phyloP scores from a whole-genome alignment of 1,139 yeast species.

The Candida sojae region DNA sequence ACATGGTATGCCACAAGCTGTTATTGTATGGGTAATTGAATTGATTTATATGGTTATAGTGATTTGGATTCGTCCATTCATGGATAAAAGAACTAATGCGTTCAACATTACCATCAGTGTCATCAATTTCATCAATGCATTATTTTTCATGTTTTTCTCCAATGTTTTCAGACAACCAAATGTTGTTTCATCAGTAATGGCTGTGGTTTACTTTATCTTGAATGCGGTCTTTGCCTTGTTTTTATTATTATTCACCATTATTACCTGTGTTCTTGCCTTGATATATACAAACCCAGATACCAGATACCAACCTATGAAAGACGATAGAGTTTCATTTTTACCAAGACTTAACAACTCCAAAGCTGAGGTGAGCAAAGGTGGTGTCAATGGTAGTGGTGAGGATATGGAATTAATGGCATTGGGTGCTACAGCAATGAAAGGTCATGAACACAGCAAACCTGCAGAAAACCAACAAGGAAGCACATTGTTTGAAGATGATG shows the following conservation, averaged over 20 bases:
- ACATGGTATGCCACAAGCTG: conserved; percentile 79
- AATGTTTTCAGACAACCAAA: conserved; percentile 81
- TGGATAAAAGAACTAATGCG: conserved; percentile 92
- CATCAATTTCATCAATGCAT: conserved; percentile 76
- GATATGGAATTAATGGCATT: conserved; percentile 84
- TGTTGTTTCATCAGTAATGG: conserved; percentile 88
- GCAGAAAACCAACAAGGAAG: conserved; percentile 25
- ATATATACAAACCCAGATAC: conserved; percentile 92
- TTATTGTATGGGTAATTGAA: conserved; percentile 75
- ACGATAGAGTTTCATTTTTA: conserved; percentile 89
- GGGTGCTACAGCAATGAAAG: conserved; percentile 86
- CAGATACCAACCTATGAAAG: conserved; percentile 94
- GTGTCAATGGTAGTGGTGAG: conserved; percentile 30
- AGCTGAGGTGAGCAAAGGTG: conserved; percentile 28
- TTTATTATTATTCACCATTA: conserved; percentile 78
- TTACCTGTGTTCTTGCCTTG: conserved; percentile 83
- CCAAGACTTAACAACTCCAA: conserved; percentile 60
- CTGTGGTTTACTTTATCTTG: conserved; percentile 84
- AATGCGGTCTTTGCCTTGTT: conserved; percentile 89
- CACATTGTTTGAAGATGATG: conserved; percentile 29
- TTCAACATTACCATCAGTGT: conserved; percentile 86
- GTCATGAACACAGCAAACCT: conserved; percentile 52
- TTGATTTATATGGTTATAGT: conserved; percentile 62
- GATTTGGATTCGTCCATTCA: conserved; percentile 78
- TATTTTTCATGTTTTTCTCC: conserved; percentile 88